Base-by-base conservation (phyloP, 371 early-diverging fungal species). In the Zychaea mexicana region DNA sequence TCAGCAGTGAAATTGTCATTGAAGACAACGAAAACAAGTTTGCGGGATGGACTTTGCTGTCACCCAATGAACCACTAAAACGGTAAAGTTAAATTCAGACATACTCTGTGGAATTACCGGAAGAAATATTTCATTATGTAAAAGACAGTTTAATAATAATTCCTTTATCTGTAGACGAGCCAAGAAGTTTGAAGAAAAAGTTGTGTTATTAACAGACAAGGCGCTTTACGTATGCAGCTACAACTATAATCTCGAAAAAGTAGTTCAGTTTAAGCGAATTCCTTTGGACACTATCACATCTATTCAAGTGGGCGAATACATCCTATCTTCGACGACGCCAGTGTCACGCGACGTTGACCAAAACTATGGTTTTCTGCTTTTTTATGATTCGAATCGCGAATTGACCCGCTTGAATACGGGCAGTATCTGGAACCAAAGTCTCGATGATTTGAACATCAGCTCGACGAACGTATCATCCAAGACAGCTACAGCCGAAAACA, bases 141-240 rank as follows among this genome's bases (percentile, higher is more conserved):
- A n/a, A n/a, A n/a, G n/a, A n/a, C n/a, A n/a, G n/a, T n/a, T n/a
- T n/a, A n/a, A n/a, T n/a, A n/a, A n/a, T n/a, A n/a, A n/a, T n/a
- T n/a, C n/a, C n/a, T n/a, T 33, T 33, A 33, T 6, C 24, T 52
- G n/a, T 31, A 58, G 56, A 15, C 58, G 54, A 13, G 60, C 71
- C 8, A 79, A 74, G 30, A 67, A 69, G 13, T 87, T 87, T 60
- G 88, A 90, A 61, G 91, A 92, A 69, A 88, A 90, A 70, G 85
- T 92, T 2, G 76, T 92, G 0, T 65, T 90, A 0, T 65, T 92
- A 49, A 90, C 92, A 0, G 78, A 83, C 26, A 77, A 80, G 21
- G 91, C 92, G 0, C 61, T 92, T 0, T 91, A 91, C 65, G 71
- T 92, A 27, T 92, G 92, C 70, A 84, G 87, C 27, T 90, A 88